phyloP scores from a whole-genome alignment of 1,284 basidiomycete genomes.

The Boletellus dicymbophilus region DNA sequence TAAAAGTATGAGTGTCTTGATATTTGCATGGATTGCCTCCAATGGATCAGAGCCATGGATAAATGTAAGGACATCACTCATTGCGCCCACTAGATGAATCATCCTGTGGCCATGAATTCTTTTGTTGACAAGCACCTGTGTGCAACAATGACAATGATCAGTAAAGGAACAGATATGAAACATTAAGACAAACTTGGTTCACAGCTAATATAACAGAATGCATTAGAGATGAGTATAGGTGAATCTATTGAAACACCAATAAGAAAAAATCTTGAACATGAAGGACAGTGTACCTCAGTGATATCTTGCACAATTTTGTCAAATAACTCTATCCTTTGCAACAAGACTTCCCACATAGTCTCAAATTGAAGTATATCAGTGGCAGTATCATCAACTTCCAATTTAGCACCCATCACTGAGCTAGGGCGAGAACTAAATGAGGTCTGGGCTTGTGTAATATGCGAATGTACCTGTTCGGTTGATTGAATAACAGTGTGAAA shows the following conservation, averaged over 20 bases:
- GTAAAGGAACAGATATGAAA: background rate
- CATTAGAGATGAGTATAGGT: background rate
- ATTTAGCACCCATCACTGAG: too few species aligned
- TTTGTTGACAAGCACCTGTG: background rate
- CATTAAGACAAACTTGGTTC: background rate
- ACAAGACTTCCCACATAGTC: constrained; percentile 17
- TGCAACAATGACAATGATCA: background rate
- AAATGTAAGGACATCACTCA: background rate
- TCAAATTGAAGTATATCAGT: constrained; percentile 11
- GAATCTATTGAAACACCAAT: background rate
- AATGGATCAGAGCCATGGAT: background rate
- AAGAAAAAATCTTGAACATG: background rate
- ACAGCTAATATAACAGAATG: background rate
- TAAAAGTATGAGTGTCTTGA: background rate
- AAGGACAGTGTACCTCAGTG: constrained; percentile 10
- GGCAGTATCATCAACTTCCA: background rate
- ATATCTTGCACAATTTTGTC: constrained; percentile 10
- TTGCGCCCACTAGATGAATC: background rate
- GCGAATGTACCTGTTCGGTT: background rate
- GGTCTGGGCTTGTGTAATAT: background rate
- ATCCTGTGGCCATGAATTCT: background rate
- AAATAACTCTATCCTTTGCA: constrained; percentile 16
- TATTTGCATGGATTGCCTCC: background rate
- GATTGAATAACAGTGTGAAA: constrained; percentile 15
- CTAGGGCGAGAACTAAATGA: too few species aligned